Conservation (phyloP, 345 rosid genomes). For the Raphanus raphanistrum region DNA sequence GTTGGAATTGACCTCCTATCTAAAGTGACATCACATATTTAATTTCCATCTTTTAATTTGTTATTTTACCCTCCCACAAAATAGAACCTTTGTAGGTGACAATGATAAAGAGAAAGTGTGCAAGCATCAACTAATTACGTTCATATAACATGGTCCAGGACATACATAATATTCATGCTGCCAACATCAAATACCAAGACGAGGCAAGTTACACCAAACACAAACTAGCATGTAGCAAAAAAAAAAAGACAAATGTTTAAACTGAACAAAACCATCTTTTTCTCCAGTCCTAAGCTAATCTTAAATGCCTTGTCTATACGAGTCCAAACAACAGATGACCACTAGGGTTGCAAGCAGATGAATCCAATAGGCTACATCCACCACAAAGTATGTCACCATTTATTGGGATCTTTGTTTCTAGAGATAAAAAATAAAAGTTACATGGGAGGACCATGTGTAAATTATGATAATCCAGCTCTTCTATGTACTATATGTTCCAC, state of each 20-base stretch:
- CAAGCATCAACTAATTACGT: constrained; percentile 16
- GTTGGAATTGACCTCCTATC: constrained; percentile 28
- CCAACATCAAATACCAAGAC: constrained; percentile 20
- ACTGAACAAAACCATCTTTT: constrained; percentile 5
- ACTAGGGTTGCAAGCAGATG: constrained; percentile 16
- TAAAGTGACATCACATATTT: constrained; percentile 16
- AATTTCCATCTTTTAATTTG: constrained; percentile 23
- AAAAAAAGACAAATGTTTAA: not conserved
- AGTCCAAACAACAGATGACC: constrained; percentile 26
- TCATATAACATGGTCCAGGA: constrained; percentile 22
- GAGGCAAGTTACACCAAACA: constrained; percentile 5
- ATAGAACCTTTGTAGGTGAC: constrained; percentile 12
- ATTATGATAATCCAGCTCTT: constrained; percentile 28
- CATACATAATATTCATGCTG: constrained; percentile 20
- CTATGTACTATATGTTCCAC: constrained; percentile 27
- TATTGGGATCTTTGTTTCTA: constrained; percentile 8
- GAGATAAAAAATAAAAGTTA: not conserved
- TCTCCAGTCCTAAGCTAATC: constrained; percentile 21
- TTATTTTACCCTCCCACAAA: constrained; percentile 24
- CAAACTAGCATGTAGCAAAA: constrained; percentile 12
- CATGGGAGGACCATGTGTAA: constrained; percentile 30
- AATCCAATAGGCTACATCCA: constrained; percentile 19
- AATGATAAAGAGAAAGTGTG: constrained; percentile 3
- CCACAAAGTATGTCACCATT: constrained; percentile 30
- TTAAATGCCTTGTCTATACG: constrained; percentile 24